Evolutionary conservation across 345 rosid genomes (phyloP).

Genomic region (Lumnitzera racemosa): DNA sequence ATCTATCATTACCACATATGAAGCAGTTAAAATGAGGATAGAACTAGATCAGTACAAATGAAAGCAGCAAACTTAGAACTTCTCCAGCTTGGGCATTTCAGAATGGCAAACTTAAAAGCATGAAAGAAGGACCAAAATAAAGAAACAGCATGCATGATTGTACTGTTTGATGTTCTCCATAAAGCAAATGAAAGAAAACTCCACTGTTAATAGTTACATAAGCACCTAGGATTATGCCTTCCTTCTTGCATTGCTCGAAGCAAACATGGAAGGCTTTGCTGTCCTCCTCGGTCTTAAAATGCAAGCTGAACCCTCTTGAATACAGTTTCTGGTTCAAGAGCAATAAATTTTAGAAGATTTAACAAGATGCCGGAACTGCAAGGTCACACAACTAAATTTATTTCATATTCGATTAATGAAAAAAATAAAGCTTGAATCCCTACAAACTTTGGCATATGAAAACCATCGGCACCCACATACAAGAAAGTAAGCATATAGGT

Average conservation of each 20-base stretch:
- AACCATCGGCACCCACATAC: too few species aligned
- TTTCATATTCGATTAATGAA: too few species aligned
- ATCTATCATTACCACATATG: too few species aligned
- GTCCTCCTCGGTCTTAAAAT: slow-evolving; percentile 70
- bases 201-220: slow-evolving; percentile 8
- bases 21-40: too few species aligned
- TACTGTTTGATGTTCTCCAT: too few species aligned
- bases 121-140: background rate
- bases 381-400: background rate
- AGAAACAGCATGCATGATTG: background rate
- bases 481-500: too few species aligned
- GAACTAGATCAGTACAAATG: background rate
- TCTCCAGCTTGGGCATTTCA: too few species aligned
- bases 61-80: background rate
- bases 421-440: too few species aligned
- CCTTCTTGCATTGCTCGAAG: slow-evolving; percentile 77
- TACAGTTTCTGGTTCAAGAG: slow-evolving; percentile 51
- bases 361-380: slow-evolving; percentile 12
- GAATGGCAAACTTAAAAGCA: background rate
- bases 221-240: slow-evolving; percentile 53
- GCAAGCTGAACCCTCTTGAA: slow-evolving; percentile 55
- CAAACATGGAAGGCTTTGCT: slow-evolving; percentile 69
- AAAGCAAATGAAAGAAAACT: background rate
- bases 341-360: slow-evolving; percentile 18
- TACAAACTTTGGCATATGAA: too few species aligned